Evolutionary conservation across 2,329 filamentous ascomycete genomes (phyloP), one percentile per base, ranked within the genome.

Genomic region (Salinomyces thailandicus): DNA sequence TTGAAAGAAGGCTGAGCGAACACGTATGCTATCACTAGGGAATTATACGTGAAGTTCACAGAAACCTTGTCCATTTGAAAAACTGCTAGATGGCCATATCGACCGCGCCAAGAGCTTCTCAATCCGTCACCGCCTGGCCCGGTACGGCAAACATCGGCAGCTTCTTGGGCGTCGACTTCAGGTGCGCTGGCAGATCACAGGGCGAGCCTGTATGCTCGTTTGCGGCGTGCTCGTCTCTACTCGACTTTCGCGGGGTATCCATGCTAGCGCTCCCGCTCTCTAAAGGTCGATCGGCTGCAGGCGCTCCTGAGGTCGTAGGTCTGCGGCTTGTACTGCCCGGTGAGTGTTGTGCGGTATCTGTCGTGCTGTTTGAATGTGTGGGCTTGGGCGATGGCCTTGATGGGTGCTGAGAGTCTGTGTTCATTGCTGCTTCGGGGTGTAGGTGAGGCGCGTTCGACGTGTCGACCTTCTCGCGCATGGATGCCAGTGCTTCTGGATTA

Each of bases 101-200:
- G n/a, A n/a, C n/a, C n/a, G n/a, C n/a, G n/a, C n/a, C n/a, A n/a
- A n/a, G n/a, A 24, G 20, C 22, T 9, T 26, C 22, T n/a, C 22
- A 47, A 47, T 68, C 64, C 13, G 48, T 47, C 4, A 66, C 49
- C 2, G 63, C 59, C 24, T 64, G 58, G 34, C 57, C 52, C 2
- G 63, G 60, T n/a, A 66, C 34, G 5, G 51, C 38, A 43, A 67
- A 66, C 61, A 68, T 66, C 3, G 61, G 57, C n/a, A 63, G 32
- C 31, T 57, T 62, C 28, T 53, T 56, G 5, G 58, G 41, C 4
- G 44, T 49, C 22, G 47, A 42, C 2, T 43, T 34, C 15, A 54
- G 26, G 36, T 52, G 49, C 16, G 48, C 39, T 3, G 50, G 50
- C 13, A 53, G 27, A 15, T 51, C 48, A 29, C 42, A 52, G 13